phyloP scores from a whole-genome alignment of 352 stramenopile species.

The Aphanomyces cochlioides region DNA sequence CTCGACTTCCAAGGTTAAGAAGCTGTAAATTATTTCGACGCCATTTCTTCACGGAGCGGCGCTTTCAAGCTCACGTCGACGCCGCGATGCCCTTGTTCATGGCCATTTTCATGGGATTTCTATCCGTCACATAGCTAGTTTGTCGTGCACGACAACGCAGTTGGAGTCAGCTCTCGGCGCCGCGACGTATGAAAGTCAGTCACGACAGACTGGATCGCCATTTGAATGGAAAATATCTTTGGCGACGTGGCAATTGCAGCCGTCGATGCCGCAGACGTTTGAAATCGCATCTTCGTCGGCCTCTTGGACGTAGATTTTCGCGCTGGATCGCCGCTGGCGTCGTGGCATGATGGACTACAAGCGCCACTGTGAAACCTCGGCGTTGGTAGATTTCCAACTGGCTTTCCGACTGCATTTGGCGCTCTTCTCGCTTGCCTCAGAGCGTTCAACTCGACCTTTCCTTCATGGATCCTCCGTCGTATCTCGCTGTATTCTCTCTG shows the following conservation, averaged over 20 bases:
- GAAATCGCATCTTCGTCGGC: neutral
- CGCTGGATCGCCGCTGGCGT: neutral
- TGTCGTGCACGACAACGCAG: no score
- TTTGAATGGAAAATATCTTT: slow-evolving; percentile 17
- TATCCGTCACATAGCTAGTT: no score
- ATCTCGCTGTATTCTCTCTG: slow-evolving; percentile 12
- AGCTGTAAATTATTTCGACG: no score
- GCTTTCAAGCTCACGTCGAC: no score
- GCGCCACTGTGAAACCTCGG: neutral
- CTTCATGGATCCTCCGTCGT: slow-evolving; percentile 5
- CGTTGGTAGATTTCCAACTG: no score
- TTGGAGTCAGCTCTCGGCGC: no score
- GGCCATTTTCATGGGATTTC: no score
- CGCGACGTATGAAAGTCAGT: no score
- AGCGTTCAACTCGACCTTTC: slow-evolving; percentile 19
- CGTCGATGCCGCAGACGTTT: slow-evolving; percentile 16
- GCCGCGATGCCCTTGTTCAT: no score
- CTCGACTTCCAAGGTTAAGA: no score
- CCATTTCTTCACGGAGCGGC: no score
- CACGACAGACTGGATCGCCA: neutral
- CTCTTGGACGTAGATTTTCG: neutral
- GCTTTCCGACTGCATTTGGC: no score
- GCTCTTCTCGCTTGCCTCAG: neutral
- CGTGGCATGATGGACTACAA: neutral
- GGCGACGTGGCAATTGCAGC: slow-evolving; percentile 17